A percentile compares a stretch with the other conserved stretches of the same genome.
Evolutionary conservation across 1,139 yeast species (phyloP).

Genomic region (Candida tetrigidarum): DNA sequence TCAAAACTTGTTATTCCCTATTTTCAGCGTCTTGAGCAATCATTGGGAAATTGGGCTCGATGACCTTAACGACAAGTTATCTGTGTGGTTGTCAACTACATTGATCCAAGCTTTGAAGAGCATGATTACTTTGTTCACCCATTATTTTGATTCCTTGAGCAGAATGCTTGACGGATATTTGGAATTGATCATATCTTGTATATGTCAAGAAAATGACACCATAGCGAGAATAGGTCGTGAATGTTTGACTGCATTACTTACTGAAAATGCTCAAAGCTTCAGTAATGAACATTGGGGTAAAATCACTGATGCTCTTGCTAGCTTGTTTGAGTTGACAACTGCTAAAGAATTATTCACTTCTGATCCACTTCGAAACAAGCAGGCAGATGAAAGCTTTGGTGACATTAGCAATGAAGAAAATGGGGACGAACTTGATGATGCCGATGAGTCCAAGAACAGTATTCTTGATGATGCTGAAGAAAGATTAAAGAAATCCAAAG

Average conservation of each 20-base stretch:
- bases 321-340: conserved; percentile 78
- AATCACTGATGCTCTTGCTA: conserved; percentile 64
- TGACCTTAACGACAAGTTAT: conserved; percentile 65
- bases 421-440: conserved; percentile 5
- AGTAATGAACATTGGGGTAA: conserved; percentile 72
- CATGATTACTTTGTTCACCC: conserved; percentile 80
- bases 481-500: conserved; percentile 39
- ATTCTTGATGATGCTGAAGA: conserved; percentile 27
- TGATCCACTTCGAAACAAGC: conserved; percentile 54
- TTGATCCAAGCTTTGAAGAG: conserved; percentile 93
- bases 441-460: conserved; percentile 13
- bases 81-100: conserved; percentile 97
- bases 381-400: conserved; percentile 8
- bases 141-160: conserved; percentile 75
- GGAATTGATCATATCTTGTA: conserved; percentile 79
- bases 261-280: conserved; percentile 75
- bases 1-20: conserved; percentile 81
- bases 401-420: not conserved
- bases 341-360: conserved; percentile 82
- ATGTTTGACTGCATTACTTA: conserved; percentile 77
- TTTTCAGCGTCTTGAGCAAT: conserved; percentile 76
- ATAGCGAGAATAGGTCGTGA: conserved; percentile 94
- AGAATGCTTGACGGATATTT: conserved; percentile 78
- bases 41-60: conserved; percentile 76
- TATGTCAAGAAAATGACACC: conserved; percentile 96